Evolutionary conservation across 805 yeast genomes (phyloP), one percentile per base, ranked within the genome.

Genomic region (Zygosaccharomyces bailii): DNA sequence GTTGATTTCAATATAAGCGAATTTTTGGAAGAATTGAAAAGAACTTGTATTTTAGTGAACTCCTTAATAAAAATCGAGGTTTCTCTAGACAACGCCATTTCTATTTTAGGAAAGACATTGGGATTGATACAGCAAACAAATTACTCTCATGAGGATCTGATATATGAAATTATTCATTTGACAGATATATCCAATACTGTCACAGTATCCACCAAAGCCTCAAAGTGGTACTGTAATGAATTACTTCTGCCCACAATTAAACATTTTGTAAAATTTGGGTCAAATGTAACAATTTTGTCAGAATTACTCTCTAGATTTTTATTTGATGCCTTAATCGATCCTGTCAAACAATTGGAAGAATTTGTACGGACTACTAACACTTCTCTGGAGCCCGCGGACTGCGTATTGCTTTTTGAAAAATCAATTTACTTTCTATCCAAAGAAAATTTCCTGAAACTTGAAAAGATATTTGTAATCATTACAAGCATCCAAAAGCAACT

Each of bases 391-490:
- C 31, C 40, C 2, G 40, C 48, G 4, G 41, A 43, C 20, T 47
- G 55, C 4, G 43, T 47, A 4, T 18, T 46, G 5, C 25, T 62
- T 10, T 63, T 55, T 47, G 44, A 48, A 7, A 54, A 48, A 30
- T 54, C 59, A 2, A 49, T 56, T n/a, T 40, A 40, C 2, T 54
- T 45, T 23, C 34, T 60, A 24, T 52, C 63, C 1, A 62, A 56
- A 43, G 41, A 48, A 14, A 50, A 60, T 19, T 55, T 62, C 16
- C 39, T 39, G 10, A 50, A 53, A 38, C 39, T 82, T 35, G 87
- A 84, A 58, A 60, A 66, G 2, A 54, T 78, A 1, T 81, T 73
- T 55, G 59, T 66, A n/a, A 46, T 61, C 2, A 66, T 82, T 6
- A 67, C 71, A 0, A 48, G 58, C 1, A 54, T 63, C 9, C 70